Evolutionary conservation across 2,329 filamentous ascomycete genomes (phyloP).

Genomic region (Alternaria metachromatica): DNA sequence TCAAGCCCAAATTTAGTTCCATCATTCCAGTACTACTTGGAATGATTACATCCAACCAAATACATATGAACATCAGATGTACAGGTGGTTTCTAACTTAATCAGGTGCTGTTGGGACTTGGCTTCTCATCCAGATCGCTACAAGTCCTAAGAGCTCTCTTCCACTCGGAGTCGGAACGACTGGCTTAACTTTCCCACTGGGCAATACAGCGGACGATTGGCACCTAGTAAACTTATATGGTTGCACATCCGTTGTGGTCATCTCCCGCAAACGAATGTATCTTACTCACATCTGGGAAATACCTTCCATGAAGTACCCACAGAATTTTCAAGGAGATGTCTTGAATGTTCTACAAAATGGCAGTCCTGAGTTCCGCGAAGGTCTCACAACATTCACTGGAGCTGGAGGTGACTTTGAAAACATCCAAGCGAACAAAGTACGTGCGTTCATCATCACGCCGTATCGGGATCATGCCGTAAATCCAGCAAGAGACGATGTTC

Average conservation of each 20-base stretch:
- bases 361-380: background rate
- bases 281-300: background rate
- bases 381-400: too few species aligned
- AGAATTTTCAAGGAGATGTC: background rate
- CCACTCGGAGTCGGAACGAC: too few species aligned
- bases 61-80: too few species aligned
- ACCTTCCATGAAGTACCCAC: background rate
- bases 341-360: background rate
- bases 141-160: too few species aligned
- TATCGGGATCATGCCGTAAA: background rate
- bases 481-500: background rate
- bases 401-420: background rate
- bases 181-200: background rate
- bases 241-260: background rate
- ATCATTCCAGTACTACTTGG: too few species aligned
- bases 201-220: background rate
- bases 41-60: too few species aligned
- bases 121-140: background rate
- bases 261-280: background rate
- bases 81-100: too few species aligned
- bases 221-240: background rate
- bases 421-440: background rate
- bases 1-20: too few species aligned
- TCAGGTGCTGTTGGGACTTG: background rate
- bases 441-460: background rate